phyloP scores from a whole-genome alignment of 352 stramenopile species.

The Phytophthora pini region DNA sequence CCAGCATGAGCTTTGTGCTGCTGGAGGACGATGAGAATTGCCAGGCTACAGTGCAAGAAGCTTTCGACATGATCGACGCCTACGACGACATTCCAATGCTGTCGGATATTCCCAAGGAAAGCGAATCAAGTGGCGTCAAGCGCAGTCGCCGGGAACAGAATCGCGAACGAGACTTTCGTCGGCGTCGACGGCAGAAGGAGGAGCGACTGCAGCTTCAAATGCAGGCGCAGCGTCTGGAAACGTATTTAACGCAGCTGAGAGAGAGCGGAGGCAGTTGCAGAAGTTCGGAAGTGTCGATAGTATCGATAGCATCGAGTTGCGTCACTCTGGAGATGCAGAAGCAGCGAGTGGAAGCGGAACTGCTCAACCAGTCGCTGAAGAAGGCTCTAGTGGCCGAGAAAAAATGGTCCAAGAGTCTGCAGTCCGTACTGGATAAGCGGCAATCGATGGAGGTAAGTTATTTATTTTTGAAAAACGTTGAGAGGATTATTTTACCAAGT shows the following conservation, averaged over 20 bases:
- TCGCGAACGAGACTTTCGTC: constrained; percentile 25
- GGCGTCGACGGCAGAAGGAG: constrained; percentile 28
- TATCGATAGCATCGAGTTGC: constrained; percentile 11
- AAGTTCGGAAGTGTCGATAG: neutral
- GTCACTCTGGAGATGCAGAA: constrained; percentile 15
- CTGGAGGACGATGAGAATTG: constrained; percentile 19
- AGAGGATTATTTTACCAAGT: neutral
- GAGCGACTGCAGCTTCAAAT: constrained; percentile 32
- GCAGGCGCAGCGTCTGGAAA: constrained; percentile 29
- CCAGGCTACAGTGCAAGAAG: constrained; percentile 16
- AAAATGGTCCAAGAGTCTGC: constrained; percentile 33
- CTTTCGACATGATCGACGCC: constrained; percentile 22
- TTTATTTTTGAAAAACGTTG: neutral
- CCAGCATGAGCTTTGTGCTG: constrained; percentile 28
- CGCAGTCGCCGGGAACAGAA: constrained; percentile 17
- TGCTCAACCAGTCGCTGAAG: constrained; percentile 25
- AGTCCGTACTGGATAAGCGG: constrained; percentile 22
- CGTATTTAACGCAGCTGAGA: constrained; percentile 18
- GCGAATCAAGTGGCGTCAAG: constrained; percentile 1
- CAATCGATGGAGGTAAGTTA: constrained; percentile 30
- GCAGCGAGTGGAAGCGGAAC: constrained; percentile 18
- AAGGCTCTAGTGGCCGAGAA: constrained; percentile 22
- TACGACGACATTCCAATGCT: constrained; percentile 15
- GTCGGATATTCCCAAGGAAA: constrained; percentile 5
- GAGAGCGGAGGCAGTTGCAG: neutral